Conservation (phyloP, 805 yeast species). For the Saccharomycopsis fibuligera region DNA sequence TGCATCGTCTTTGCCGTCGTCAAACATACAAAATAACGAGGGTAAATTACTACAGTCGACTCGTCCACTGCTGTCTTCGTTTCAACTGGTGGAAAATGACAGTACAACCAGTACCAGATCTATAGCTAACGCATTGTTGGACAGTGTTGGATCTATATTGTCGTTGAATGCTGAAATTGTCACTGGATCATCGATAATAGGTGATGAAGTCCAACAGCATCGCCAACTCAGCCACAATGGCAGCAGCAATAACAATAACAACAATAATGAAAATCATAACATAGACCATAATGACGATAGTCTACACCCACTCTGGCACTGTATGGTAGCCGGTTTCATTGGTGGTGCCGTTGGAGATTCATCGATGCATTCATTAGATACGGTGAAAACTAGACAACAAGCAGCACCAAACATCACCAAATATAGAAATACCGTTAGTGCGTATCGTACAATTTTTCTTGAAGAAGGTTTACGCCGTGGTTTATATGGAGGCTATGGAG, state of each 20-base stretch:
- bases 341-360: conserved; percentile 95
- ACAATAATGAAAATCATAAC: neutral
- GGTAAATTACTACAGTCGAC: too few relatives aligned
- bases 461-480: conserved; percentile 87
- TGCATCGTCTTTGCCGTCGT: too few relatives aligned
- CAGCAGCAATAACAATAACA: neutral
- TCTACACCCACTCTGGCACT: conserved; percentile 12
- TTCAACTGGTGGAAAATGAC: too few relatives aligned
- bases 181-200: neutral
- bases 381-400: conserved; percentile 95
- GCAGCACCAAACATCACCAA: conserved; percentile 70
- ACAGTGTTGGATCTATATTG: too few relatives aligned
- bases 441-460: conserved; percentile 64
- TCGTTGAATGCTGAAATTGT: too few relatives aligned
- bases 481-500: conserved; percentile 84
- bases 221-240: neutral
- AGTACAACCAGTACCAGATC: too few relatives aligned
- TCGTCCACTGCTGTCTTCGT: too few relatives aligned
- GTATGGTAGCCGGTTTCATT: conserved; percentile 80
- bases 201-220: neutral
- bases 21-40: too few relatives aligned
- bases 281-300: neutral
- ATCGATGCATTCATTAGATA: conserved; percentile 91
- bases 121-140: too few relatives aligned
- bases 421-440: conserved; percentile 69